These are phyloP conservation scores for Micromonas commoda DNA, from an alignment of 139 green algal genomes.

Conservation along the genomic window DNA sequence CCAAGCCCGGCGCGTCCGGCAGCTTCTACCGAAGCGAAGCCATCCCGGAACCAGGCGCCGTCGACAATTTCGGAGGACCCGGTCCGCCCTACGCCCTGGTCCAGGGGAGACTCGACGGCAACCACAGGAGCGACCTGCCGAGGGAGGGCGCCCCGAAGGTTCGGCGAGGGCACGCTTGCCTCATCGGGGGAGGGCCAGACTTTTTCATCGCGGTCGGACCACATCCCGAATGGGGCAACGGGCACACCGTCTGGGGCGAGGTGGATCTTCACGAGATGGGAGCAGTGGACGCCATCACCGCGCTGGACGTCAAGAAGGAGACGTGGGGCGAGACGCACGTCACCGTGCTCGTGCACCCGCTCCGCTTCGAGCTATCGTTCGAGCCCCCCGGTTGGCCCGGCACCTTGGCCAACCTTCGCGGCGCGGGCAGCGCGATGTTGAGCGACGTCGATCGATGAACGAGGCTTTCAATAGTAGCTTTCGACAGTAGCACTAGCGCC, in stretches of 20 bases:
- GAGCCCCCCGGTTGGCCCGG: no score
- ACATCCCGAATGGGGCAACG: slow-evolving; percentile 43
- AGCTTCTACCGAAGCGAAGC: slow-evolving; percentile 27
- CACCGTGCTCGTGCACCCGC: slow-evolving; percentile 31
- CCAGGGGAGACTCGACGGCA: slow-evolving; percentile 27
- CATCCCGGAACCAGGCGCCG: slow-evolving; percentile 10
- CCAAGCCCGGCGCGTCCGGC: neutral
- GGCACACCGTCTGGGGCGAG: slow-evolving; percentile 40
- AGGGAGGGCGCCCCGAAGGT: slow-evolving; percentile 25
- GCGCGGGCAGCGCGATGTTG: no score
- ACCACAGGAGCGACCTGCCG: neutral
- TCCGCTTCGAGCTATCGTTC: no score
- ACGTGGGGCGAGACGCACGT: slow-evolving; percentile 42
- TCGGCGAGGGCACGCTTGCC: slow-evolving; percentile 34
- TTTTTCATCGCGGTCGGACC: slow-evolving; percentile 45
- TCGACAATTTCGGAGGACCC: slow-evolving; percentile 34
- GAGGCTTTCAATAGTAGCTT: no score
- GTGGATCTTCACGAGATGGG: slow-evolving; percentile 33
- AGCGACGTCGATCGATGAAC: no score
- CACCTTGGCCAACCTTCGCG: no score
- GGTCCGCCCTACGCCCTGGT: slow-evolving; percentile 47
- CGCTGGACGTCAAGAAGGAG: slow-evolving; percentile 21
- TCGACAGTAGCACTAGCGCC: no score
- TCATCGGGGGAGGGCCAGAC: slow-evolving; percentile 43
- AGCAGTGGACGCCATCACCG: slow-evolving; percentile 29